Evolutionary conservation across 805 yeast genomes (phyloP), one percentile per base, ranked within the genome.

Genomic region (Wickerhamomyces subpelliculosus): DNA sequence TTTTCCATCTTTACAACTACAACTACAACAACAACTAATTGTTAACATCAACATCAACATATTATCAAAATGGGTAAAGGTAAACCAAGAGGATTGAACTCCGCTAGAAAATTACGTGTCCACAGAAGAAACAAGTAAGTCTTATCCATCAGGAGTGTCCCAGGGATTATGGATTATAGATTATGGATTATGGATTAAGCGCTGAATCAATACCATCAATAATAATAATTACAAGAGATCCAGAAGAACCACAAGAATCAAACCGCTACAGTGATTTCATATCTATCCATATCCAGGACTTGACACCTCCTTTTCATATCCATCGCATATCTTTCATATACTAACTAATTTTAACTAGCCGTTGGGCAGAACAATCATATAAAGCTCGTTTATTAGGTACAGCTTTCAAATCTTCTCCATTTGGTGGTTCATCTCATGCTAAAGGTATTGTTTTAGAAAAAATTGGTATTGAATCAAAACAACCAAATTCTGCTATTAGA

Each of bases 401-500:
- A 61, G 96, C 97, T 62, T 93, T 84, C 96, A 93, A 89, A 80
- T 93, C 95, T 55, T 93, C 98, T 66, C 99, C 98, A 73, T 93
- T 93, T 68, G 97, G 97, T 73, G 98, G 97, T 70, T 89, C 99
- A 65, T 93, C 98, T 62, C 99, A 93, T 85, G 99, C 99, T 66
- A 90, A 90, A 80, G 99, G 99, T 70, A 93, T 93, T 65, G 99
- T 93, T 55, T 85, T 93, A 69, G 99, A 93, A 80, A 93, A 93
- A 76, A 83, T 90, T 63, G 99, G 99, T 80, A 83, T 93, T 72
- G 97, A 93, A 80, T 95, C 99, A 71, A 93, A 93, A 78, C 99
- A 93, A 80, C 99, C 99, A 75, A 93, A 93, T 94, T 93, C 98
- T 64, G 99, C 98, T 76, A 90, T 93, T 69, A 93, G 98, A 85